Evolutionary conservation across 2,329 filamentous ascomycete species (phyloP), one percentile per base, ranked within the genome.

Genomic region (Alternaria panax): DNA sequence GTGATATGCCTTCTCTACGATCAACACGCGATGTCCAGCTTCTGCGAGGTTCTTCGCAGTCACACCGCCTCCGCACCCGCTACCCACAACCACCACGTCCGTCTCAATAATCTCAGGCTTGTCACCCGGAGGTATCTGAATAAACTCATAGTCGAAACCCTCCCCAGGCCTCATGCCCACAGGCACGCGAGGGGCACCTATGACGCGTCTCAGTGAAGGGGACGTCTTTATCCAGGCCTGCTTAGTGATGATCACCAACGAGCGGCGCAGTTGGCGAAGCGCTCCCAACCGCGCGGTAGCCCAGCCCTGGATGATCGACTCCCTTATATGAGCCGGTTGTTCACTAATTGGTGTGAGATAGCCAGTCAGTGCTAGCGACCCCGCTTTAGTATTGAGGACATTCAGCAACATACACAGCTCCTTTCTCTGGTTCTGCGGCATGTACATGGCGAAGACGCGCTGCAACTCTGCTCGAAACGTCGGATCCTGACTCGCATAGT

Each of bases 11-110:
- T 95, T 95, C 66, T 96, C 92, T 3, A 92, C 88, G 1, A 97
- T 91, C 4, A 96, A 76, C 27, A 97, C 92, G 20, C 83, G 82
- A 64, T 91, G 83, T 4, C 91, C 92, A 1, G 89, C 90, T 76
- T 93, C 89, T 9, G 93, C 87, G 1, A 97, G 80, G 51, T 91
- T 90, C 77, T 93, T 93, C 24, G 93, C 93, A 34, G 85, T 87
- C 0, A 97, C 92, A 9, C 85, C 92, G 40, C 91, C 93, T 63
- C 93, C 93, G 68, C 92, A 96, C 27, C 93, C 93, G 36, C 91
- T 95, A 2, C 93, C 93, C 20, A 97, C 85, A 58, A 97, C 88
- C 40, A 96, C 87, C 1, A 96, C 87, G 75, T 97, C 94, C 0
- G 91, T 90, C 54, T 92, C 87, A 38, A 96, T 80, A 3, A 84